These are phyloP conservation scores for Tetratostichococcus sp. DNA, from an alignment of 139 green algal genomes.

Conservation along the genomic window DNA sequence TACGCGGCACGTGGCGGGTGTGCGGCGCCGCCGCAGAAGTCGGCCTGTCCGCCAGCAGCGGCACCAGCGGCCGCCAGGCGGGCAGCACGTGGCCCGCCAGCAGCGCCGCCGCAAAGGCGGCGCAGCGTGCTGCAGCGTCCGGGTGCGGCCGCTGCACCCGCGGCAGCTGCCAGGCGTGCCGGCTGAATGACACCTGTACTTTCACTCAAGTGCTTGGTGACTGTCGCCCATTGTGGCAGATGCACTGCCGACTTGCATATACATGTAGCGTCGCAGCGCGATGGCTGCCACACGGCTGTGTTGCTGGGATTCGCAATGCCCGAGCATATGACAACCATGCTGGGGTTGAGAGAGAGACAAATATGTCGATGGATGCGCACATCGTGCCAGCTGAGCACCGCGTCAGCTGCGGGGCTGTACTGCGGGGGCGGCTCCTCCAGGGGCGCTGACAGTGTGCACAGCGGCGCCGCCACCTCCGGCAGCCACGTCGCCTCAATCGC, in stretches of 20 bases:
- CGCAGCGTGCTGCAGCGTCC: slow-evolving; percentile 30
- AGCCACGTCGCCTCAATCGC: slow-evolving; percentile 54
- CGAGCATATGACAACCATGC: no score
- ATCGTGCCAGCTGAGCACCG: slow-evolving; percentile 63
- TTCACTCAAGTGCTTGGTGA: no score
- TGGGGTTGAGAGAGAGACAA: no score
- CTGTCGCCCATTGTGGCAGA: no score
- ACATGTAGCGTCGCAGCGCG: no score
- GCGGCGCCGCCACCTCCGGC: slow-evolving; percentile 42
- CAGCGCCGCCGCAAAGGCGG: slow-evolving; percentile 79
- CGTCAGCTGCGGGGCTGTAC: slow-evolving; percentile 55
- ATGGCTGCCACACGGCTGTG: no score
- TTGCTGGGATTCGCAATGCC: no score
- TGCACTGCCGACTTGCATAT: no score
- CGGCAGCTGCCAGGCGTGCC: slow-evolving; percentile 79
- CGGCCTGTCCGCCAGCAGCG: slow-evolving; percentile 38
- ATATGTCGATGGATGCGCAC: slow-evolving; percentile 29
- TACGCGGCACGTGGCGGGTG: slow-evolving; percentile 45
- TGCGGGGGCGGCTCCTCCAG: slow-evolving; percentile 52
- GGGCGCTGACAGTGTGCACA: slow-evolving; percentile 52
- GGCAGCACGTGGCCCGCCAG: slow-evolving; percentile 69
- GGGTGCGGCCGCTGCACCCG: slow-evolving; percentile 31
- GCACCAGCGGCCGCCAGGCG: neutral
- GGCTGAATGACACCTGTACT: slow-evolving; percentile 48
- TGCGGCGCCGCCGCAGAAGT: slow-evolving; percentile 40